Percentiles rank a stretch among this genome's conserved stretches.
These are phyloP conservation scores for Colletotrichum sp. DNA, from an alignment of 2,329 filamentous ascomycete species.

Conservation along the genomic window DNA sequence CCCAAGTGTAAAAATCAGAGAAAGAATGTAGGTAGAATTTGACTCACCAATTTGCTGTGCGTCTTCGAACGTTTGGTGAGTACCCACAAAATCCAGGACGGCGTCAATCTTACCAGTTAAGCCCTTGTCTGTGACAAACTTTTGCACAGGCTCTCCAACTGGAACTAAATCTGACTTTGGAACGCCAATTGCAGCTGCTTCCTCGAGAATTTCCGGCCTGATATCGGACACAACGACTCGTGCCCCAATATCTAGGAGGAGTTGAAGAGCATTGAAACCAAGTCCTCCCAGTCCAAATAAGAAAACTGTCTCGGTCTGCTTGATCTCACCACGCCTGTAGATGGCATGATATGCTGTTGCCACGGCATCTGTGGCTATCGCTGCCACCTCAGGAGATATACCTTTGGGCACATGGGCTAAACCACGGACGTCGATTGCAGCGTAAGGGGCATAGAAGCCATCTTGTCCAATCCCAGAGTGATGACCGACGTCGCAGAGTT, in stretches of 20 bases:
- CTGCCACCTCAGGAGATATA: slow-evolving; percentile 33
- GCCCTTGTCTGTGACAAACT: slow-evolving; percentile 31
- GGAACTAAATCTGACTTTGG: slow-evolving; percentile 34
- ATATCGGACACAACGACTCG: slow-evolving; percentile 54
- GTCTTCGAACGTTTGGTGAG: slow-evolving; percentile 40
- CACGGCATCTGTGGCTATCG: slow-evolving; percentile 45
- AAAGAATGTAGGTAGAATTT: neutral
- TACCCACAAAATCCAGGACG: slow-evolving; percentile 38
- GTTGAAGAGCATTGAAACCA: slow-evolving; percentile 45
- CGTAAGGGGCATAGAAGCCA: slow-evolving; percentile 46
- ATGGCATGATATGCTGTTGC: slow-evolving; percentile 46
- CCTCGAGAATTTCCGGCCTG: slow-evolving; percentile 19
- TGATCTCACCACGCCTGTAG: slow-evolving; percentile 37
- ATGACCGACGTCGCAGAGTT: slow-evolving; percentile 39
- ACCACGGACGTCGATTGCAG: slow-evolving; percentile 30
- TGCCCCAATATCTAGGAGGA: slow-evolving; percentile 42
- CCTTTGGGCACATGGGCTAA: slow-evolving; percentile 26
- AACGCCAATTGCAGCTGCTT: slow-evolving; percentile 32
- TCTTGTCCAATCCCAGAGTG: slow-evolving; percentile 50
- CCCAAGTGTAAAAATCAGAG: neutral
- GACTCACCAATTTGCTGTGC: slow-evolving; percentile 36
- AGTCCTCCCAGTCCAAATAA: slow-evolving; percentile 46
- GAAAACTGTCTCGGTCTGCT: slow-evolving; percentile 39
- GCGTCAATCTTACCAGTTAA: slow-evolving; percentile 29
- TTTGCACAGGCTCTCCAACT: slow-evolving; percentile 28